Base-by-base conservation (phyloP, 176 grass and related monocot species). In the Cenchrus americanus region DNA sequence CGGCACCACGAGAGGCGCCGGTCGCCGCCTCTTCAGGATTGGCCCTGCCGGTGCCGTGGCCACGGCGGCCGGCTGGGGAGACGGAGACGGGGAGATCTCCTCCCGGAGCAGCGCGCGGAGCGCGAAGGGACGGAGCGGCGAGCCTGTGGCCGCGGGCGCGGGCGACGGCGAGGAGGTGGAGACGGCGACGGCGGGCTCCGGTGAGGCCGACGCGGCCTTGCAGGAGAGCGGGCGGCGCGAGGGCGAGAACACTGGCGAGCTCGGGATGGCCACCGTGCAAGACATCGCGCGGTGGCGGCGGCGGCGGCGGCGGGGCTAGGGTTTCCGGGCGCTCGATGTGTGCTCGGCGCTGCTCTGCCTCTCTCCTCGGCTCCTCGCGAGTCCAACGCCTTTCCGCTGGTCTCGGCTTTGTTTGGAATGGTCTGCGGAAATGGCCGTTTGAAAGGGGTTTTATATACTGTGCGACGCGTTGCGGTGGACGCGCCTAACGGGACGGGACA, bases 241-340 rank as follows among this genome's bases (percentile, higher is more conserved):
- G 8, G 97, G 91, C 1, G 97, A 99, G 91, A 99, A 99, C 8
- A 91, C 91, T 51, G 97, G 97, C 48, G 97, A 94, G 82, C 82
- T 99, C 32, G 93, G 91, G 72, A 99, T 92, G 12, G 89, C 91
- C n/a, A 99, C 88, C 24, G 93, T 86, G 85, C 96, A 98, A 40
- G 97, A 87, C 97, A 99, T 99, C 41, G 26, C 66, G 61, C 22
- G 54, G 79, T 34, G 49, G 49, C 34, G 78, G 63, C 51, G 32
- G 71, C 4, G 34, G 61, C 22, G 54, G 79, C 50, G 72, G 52
- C 52, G 48, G 63, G n/a, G 79, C 66, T 82, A 82, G 66, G 79
- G 79, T 82, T 81, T 22, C 5, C 32, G 12, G n/a, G 52, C 41
- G 50, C 52, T 54, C 60, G 61, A 67, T 49, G 32, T 0, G 1